Conservation (phyloP, 1,139 yeast genomes). For the Geotrichum klebahnii region DNA sequence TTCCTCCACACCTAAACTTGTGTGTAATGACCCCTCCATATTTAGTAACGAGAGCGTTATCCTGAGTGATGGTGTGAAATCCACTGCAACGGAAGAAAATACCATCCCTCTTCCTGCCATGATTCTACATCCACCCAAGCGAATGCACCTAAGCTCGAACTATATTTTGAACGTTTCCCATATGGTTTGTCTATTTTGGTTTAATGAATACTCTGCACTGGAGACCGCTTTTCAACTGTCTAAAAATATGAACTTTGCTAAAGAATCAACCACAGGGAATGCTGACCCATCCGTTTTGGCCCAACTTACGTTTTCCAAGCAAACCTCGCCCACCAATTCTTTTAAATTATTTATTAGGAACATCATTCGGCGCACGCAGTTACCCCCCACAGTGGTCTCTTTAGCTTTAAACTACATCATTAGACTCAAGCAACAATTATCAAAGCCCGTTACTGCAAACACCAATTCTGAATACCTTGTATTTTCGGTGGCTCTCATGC, state of each 20-base stretch:
- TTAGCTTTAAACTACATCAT: conserved; percentile 38
- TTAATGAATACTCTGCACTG: conserved; percentile 27
- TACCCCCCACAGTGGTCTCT: conserved; percentile 37
- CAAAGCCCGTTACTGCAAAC: conserved; percentile 33
- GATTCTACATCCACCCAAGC: no score
- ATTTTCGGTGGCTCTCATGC: conserved; percentile 62
- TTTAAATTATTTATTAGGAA: conserved; percentile 30
- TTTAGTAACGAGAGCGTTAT: no score
- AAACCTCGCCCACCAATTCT: conserved; percentile 24
- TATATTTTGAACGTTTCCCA: conserved; percentile 33
- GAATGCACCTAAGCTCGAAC: background rate
- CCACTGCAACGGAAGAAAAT: no score
- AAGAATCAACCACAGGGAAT: background rate
- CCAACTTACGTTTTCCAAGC: conserved; percentile 13
- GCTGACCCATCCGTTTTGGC: background rate
- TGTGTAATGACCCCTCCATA: no score
- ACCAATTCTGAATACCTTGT: conserved; percentile 50
- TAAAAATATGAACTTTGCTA: conserved; percentile 16
- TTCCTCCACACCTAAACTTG: no score
- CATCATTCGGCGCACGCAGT: conserved; percentile 35
- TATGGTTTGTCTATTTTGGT: conserved; percentile 37
- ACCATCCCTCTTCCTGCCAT: no score
- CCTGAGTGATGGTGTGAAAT: no score
- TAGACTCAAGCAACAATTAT: conserved; percentile 33
- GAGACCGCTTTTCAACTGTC: conserved; percentile 22